Base-by-base conservation (phyloP, 202 grass and related monocot species). In the Schoenoplectus tabernaemontani region DNA sequence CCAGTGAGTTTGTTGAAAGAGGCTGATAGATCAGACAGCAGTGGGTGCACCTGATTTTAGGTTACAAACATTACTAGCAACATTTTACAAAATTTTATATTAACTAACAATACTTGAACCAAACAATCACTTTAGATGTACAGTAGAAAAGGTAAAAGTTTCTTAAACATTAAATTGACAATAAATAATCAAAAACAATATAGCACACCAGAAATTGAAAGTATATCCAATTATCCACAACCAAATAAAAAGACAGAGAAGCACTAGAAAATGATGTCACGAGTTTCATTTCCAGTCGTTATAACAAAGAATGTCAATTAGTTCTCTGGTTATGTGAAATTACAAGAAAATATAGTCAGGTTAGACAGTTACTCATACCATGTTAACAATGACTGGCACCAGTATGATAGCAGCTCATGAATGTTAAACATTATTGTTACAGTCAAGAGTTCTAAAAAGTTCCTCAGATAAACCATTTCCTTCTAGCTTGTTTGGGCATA, bases 1-100 rank as follows among this genome's bases (percentile, higher is more conserved):
- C 84, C 92, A 26, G 61, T 68, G 0, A 98, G 85, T 76, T 88
- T 94, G 12, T 83, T 87, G 86, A 95, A 87, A n/a, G 95, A 92
- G 16, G 89, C 85, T 1, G 91, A 89, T 23, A 98, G 87, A 19
- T 98, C 95, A 34, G 93, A 91, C 17, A 98, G 86, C 4, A 95
- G 78, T 17, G 95, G 91, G 78, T 93, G 91, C 54, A 98, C 89
- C 76, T 78, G 76, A 37, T 59, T 36, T 28, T 2, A 69, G 19
- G 38, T 12, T 44, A 24, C 9, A 23, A 69, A 69, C n/a, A 43
- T 69, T 43, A 33, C 8, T 9, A 9, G 4, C 43, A 7, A 17
- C 7, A 68, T 42, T 44, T 69, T 44, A 43, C 38, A 44, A 12
- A n/a, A n/a, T n/a, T n/a, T 12, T 23, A 46, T 46, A 70, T 2